A percentile compares a stretch with the other conserved stretches of the same genome.
Evolutionary conservation across 2,329 filamentous ascomycete genomes (phyloP).

Genomic region (Emergomyces africanus): DNA sequence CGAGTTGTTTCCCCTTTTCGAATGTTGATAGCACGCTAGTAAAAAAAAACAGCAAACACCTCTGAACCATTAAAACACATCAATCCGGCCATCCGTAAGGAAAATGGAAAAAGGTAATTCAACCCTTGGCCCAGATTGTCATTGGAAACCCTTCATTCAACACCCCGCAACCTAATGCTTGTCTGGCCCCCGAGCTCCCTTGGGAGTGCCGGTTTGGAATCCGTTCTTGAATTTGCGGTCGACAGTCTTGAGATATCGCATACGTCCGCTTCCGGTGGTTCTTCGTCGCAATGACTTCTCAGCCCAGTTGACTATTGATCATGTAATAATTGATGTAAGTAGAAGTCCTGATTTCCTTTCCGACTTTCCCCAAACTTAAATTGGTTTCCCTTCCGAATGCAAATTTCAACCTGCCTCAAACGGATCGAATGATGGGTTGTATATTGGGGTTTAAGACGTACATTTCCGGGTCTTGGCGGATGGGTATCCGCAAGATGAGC

Average conservation of each 20-base stretch:
- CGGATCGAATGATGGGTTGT: neutral
- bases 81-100: slow-evolving; percentile 1
- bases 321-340: slow-evolving; percentile 16
- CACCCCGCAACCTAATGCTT: slow-evolving; percentile 29
- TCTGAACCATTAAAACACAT: neutral
- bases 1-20: neutral
- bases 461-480: slow-evolving; percentile 96
- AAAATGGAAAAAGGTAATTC: slow-evolving; percentile 18
- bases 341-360: slow-evolving; percentile 4
- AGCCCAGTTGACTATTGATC: slow-evolving; percentile 80
- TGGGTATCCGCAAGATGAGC: slow-evolving; percentile 91
- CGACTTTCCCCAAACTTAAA: slow-evolving; percentile 1
- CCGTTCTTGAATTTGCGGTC: slow-evolving; percentile 94
- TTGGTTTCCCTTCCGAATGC: neutral
- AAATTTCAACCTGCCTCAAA: neutral
- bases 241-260: slow-evolving; percentile 87
- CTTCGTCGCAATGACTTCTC: slow-evolving; percentile 99
- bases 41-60: slow-evolving; percentile 1
- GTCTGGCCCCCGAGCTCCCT: slow-evolving; percentile 60
- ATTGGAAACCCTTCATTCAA: slow-evolving; percentile 20
- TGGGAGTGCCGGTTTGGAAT: slow-evolving; percentile 83
- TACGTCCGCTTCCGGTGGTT: slow-evolving; percentile 94
- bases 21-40: slow-evolving; percentile 5
- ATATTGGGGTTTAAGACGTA: slow-evolving; percentile 41
- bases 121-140: slow-evolving; percentile 27